Evolutionary conservation across 2,329 filamentous ascomycete species (phyloP).

Genomic region (Fusarium pseudonygamai): DNA sequence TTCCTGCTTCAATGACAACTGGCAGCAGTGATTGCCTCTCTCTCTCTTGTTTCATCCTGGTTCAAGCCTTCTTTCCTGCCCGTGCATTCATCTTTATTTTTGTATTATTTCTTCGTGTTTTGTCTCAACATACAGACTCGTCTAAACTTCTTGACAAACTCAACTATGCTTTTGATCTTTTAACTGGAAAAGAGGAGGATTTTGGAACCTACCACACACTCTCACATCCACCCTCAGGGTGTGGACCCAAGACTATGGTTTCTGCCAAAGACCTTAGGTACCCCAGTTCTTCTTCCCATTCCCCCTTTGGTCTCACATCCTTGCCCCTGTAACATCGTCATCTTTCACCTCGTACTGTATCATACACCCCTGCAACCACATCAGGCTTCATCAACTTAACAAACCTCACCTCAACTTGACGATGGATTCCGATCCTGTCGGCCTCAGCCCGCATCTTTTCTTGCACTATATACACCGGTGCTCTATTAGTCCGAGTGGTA

Average conservation of each 20-base stretch:
- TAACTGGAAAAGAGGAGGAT: background rate
- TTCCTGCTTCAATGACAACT: slow-evolving; percentile 13
- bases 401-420: background rate
- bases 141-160: background rate
- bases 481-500: background rate
- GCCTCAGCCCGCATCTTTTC: background rate
- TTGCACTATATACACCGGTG: background rate
- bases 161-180: background rate
- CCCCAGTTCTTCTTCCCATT: slow-evolving; percentile 9
- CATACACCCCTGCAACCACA: slow-evolving; percentile 12
- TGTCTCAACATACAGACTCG: background rate
- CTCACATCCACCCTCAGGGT: slow-evolving; percentile 9
- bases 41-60: background rate
- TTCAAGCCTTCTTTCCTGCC: slow-evolving; percentile 3
- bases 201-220: background rate
- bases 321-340: slow-evolving; percentile 3
- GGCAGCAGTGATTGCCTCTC: slow-evolving; percentile 7
- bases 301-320: slow-evolving; percentile 11
- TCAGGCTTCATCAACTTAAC: slow-evolving; percentile 2
- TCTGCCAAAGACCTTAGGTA: slow-evolving; percentile 26
- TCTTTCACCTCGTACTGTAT: slow-evolving; percentile 14
- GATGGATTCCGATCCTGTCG: background rate
- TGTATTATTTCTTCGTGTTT: background rate
- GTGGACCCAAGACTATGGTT: slow-evolving; percentile 20
- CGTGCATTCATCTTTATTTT: slow-evolving; percentile 13